A percentile compares a stretch with the other conserved stretches of the same genome.
phyloP scores from a whole-genome alignment of 208 protist species.

The Wallacemonas sp. region DNA sequence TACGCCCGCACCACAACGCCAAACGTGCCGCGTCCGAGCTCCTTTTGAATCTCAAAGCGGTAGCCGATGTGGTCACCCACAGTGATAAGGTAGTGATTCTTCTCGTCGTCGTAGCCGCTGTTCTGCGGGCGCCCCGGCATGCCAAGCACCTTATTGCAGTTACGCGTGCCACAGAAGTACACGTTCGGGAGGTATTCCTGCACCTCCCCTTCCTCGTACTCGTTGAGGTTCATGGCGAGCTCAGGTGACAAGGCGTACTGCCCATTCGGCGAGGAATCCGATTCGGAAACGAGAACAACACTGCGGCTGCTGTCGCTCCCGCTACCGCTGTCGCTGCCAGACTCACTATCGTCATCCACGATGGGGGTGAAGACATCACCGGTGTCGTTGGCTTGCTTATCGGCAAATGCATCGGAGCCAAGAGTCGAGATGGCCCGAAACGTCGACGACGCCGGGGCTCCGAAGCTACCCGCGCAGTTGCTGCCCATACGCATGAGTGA shows the following conservation, averaged over 20 bases:
- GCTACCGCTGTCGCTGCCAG: not conserved
- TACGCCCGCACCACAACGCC: conserved; percentile 82
- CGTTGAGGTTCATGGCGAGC: conserved; percentile 28
- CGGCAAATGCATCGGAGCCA: too few relatives aligned
- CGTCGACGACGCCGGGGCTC: not conserved
- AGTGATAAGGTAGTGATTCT: conserved; percentile 90
- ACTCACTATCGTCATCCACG: not conserved
- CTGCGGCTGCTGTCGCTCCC: conserved; percentile 4
- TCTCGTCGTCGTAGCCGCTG: conserved; percentile 94
- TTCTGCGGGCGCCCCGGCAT: conserved; percentile 45
- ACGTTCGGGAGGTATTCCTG: conserved; percentile 53
- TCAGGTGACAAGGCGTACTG: conserved; percentile 10
- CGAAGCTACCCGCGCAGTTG: not conserved
- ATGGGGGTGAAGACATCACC: conserved; percentile 1
- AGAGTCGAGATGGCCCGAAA: too few relatives aligned
- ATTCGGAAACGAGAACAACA: not conserved
- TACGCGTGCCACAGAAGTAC: conserved; percentile 61
- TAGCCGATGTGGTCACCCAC: conserved; percentile 94
- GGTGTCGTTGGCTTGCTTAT: not conserved
- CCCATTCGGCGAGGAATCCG: not conserved
- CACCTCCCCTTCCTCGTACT: conserved; percentile 75
- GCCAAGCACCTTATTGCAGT: conserved; percentile 55
- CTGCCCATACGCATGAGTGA: not conserved
- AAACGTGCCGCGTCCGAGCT: conserved; percentile 88
- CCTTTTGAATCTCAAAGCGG: conserved; percentile 83